Evolutionary conservation across 768 basidiomycete species (phyloP), one percentile per base, ranked within the genome.

Genomic region (Roridomyces roridus): DNA sequence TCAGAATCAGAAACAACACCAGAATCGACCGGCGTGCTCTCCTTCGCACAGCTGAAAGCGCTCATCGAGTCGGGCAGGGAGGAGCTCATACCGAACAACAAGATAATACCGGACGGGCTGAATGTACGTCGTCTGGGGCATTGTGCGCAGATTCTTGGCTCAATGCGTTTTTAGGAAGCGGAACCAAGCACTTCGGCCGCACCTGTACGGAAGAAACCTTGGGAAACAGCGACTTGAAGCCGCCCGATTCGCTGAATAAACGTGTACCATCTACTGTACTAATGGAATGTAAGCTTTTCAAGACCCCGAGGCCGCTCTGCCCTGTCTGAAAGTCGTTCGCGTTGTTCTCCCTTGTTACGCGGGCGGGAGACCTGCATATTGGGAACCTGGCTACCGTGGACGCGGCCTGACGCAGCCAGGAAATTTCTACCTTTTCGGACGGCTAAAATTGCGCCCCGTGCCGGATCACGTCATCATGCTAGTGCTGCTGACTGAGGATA

Each of bases 81-180:
- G 4, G 88, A 90, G 60, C 73, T 85, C 67, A 91, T 93, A 34
- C 91, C 91, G 1, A 89, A 92, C 65, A 93, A 92, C 68, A 89
- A 86, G 62, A 57, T 79, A 50, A 90, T 93, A 41, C 85, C 87
- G 0, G 78, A 87, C n/a, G 73, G 68, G 2, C 63, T 92, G 31
- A 89, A 87, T 72, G 91, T 90, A 65, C 59, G 83, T 68, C 3
- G 28, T 46, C 44, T 9, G 9, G 18, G 17, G 15, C 18, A 5
- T 39, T 4, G 23, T 26, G 12, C 14, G n/a, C 11, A 11, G 35
- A 20, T n/a, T 6, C 25, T 11, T 45, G 42, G 11, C 47, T 39
- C 14, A 24, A 11, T 17, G 12, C 11, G 8, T 21, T 35, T 8
- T 34, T 24, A 59, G 57, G 51, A 59, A 40, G 57, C 46, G 5